Conservation (phyloP, 192 early-diverging fungal species). For the Coemansia sp. region DNA sequence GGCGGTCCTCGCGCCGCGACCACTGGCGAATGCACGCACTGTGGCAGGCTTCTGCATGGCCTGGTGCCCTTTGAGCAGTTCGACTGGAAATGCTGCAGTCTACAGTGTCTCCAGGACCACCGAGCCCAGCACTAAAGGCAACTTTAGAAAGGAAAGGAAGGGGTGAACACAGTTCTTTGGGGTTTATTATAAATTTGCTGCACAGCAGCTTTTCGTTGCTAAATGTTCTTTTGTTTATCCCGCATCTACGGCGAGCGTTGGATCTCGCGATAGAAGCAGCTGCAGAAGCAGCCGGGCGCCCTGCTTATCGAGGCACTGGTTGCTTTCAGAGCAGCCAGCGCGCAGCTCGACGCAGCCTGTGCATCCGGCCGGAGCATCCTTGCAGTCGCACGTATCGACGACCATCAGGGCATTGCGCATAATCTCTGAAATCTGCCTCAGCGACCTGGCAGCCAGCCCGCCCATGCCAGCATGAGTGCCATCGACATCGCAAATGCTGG, state of each 20-base stretch:
- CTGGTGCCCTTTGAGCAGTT: slow-evolving; percentile 73
- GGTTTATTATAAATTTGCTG: no score
- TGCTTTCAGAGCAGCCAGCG: slow-evolving; percentile 18
- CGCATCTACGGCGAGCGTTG: no score
- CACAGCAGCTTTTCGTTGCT: no score
- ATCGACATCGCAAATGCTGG: neutral
- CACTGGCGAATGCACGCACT: slow-evolving; percentile 40
- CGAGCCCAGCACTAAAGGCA: no score
- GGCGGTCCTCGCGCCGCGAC: slow-evolving; percentile 61
- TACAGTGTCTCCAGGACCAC: slow-evolving; percentile 43
- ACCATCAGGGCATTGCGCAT: neutral
- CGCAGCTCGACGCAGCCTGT: slow-evolving; percentile 12
- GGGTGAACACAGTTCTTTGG: no score
- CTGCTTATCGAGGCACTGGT: slow-evolving; percentile 12
- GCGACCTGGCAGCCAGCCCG: slow-evolving; percentile 5
- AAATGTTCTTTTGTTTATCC: no score
- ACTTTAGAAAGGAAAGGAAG: no score
- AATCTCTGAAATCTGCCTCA: neutral
- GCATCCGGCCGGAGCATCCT: slow-evolving; percentile 9
- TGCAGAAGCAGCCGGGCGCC: slow-evolving; percentile 15
- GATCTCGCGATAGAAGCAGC: no score
- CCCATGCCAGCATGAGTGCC: neutral
- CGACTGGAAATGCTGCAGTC: slow-evolving; percentile 62
- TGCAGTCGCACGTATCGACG: neutral
- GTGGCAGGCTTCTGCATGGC: slow-evolving; percentile 59